Evolutionary conservation across 768 basidiomycete genomes (phyloP).

Genomic region (Rhodotorula paludigena): DNA sequence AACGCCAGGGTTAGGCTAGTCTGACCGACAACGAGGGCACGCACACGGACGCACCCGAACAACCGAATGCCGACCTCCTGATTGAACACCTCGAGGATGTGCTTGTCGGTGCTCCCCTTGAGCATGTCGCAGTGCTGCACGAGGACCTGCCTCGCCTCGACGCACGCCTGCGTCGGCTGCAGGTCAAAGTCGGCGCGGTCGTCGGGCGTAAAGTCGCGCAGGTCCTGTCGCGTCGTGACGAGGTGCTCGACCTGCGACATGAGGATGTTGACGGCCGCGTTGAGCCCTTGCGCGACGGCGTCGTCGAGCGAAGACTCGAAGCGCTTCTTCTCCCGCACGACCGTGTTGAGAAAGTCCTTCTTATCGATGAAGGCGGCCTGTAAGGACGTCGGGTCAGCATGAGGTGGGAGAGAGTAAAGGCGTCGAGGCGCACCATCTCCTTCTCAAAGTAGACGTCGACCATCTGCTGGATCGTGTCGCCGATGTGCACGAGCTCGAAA

Average conservation of each 20-base stretch:
- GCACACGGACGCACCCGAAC: conserved; percentile 59
- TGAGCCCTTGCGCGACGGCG: conserved; percentile 84
- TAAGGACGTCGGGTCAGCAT: neutral
- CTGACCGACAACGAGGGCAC: too few species aligned
- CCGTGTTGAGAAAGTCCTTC: conserved; percentile 65
- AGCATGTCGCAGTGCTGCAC: conserved; percentile 85
- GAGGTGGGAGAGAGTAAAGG: neutral
- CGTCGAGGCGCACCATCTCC: conserved; percentile 67
- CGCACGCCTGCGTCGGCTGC: conserved; percentile 77
- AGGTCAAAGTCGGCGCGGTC: conserved; percentile 69
- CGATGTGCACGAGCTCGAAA: conserved; percentile 93
- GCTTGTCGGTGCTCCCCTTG: conserved; percentile 88
- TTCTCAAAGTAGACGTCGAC: conserved; percentile 98
- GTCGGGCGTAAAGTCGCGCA: conserved; percentile 83
- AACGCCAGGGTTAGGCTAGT: too few species aligned
- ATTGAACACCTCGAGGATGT: conserved; percentile 95
- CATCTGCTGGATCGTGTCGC: conserved; percentile 96
- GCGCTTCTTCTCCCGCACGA: conserved; percentile 91
- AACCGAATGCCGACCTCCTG: conserved; percentile 91
- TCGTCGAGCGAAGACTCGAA: conserved; percentile 92
- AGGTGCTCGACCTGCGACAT: conserved; percentile 79
- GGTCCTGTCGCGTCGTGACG: conserved; percentile 71
- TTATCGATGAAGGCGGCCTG: conserved; percentile 66
- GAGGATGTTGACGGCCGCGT: conserved; percentile 70
- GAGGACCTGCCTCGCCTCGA: conserved; percentile 81